These are phyloP conservation scores for Dendrostoma leiphaemia DNA, from an alignment of 2,329 filamentous ascomycete species.

Conservation along the genomic window DNA sequence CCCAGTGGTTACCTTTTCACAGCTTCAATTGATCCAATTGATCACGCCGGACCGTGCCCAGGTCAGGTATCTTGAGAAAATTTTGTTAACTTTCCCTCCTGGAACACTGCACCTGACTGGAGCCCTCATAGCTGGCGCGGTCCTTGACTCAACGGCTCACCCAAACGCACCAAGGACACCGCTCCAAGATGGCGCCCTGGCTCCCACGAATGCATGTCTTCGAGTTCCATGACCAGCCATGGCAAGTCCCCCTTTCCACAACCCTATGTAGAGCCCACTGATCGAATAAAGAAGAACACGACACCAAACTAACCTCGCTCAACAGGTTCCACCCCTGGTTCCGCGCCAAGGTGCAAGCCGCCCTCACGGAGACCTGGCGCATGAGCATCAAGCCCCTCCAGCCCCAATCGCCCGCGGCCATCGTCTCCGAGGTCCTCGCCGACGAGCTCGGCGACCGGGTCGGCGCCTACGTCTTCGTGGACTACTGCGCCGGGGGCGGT, in stretches of 20 bases:
- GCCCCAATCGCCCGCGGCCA: slow-evolving; percentile 51
- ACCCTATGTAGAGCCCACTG: no score
- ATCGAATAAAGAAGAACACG: neutral
- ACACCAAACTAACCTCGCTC: slow-evolving; percentile 8
- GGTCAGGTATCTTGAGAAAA: no score
- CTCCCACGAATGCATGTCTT: slow-evolving; percentile 62
- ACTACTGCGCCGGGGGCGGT: slow-evolving; percentile 74
- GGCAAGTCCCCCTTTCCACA: slow-evolving; percentile 41
- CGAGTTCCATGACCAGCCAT: slow-evolving; percentile 66
- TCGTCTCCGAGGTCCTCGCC: slow-evolving; percentile 58
- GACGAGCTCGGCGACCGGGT: slow-evolving; percentile 46
- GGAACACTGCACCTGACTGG: neutral
- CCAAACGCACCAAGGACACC: neutral
- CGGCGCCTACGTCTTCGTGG: slow-evolving; percentile 61
- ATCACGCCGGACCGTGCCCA: no score
- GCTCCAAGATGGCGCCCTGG: slow-evolving; percentile 42
- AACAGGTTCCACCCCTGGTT: slow-evolving; percentile 65
- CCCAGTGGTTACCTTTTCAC: no score
- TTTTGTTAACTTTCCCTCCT: no score
- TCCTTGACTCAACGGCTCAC: no score
- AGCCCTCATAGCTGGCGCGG: no score
- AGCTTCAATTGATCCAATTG: no score
- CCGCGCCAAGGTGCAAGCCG: slow-evolving; percentile 62
- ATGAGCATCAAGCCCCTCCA: slow-evolving; percentile 58
- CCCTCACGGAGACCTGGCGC: slow-evolving; percentile 63